Evolutionary conservation across 352 stramenopile genomes (phyloP).

Genomic region (Salisapilia sapeloensis): DNA sequence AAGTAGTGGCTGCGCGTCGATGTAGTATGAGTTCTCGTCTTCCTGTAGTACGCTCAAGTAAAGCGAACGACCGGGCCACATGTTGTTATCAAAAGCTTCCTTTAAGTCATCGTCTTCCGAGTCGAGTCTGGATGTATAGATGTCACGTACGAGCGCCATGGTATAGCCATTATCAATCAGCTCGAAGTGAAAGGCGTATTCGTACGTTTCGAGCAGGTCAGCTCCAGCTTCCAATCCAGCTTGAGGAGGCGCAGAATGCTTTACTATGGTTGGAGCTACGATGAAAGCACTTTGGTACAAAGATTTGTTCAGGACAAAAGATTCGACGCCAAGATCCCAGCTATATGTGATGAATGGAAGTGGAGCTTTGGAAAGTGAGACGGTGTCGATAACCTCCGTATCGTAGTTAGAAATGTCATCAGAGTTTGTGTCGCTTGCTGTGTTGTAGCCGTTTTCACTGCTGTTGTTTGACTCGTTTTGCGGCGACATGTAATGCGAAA

Average conservation of each 20-base stretch:
- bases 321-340: neutral
- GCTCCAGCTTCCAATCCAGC: constrained; percentile 22
- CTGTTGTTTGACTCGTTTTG: neutral
- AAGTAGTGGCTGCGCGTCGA: constrained; percentile 31
- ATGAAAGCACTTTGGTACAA: constrained; percentile 50
- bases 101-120: constrained; percentile 24
- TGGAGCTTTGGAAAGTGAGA: neutral
- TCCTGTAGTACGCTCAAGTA: constrained; percentile 42
- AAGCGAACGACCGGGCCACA: constrained; percentile 41
- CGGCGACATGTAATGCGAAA: neutral
- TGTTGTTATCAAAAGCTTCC: constrained; percentile 32
- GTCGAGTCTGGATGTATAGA: constrained; percentile 19
- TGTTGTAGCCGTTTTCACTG: neutral
- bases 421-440: neutral
- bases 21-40: constrained; percentile 29
- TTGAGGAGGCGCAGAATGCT: constrained; percentile 21
- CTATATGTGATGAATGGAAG: neutral
- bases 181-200: constrained; percentile 63
- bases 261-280: constrained; percentile 49
- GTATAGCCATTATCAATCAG: constrained; percentile 11
- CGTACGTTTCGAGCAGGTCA: constrained; percentile 31
- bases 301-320: constrained; percentile 21
- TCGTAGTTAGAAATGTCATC: constrained; percentile 1
- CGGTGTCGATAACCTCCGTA: neutral
- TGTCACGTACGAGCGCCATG: constrained; percentile 38